phyloP scores from a whole-genome alignment of 2,329 filamentous ascomycete genomes.

The Sphaerulina populicola region DNA sequence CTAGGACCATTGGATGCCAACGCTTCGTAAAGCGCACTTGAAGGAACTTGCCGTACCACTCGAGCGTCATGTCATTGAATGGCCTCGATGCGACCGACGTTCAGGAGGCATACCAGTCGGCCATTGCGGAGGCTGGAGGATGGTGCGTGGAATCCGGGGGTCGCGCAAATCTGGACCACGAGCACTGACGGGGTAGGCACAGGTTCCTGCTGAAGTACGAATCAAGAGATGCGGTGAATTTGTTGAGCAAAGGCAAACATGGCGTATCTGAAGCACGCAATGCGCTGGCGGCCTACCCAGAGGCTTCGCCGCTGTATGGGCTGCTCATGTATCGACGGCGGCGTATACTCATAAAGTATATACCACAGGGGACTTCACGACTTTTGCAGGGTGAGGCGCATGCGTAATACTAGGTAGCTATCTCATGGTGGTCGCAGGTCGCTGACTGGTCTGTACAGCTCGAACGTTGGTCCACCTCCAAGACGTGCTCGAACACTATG shows the following conservation, averaged over 20 bases:
- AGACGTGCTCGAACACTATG: constrained; percentile 58
- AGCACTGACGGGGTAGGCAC: constrained; percentile 15
- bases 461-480: constrained; percentile 67
- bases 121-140: constrained; percentile 76
- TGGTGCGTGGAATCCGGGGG: constrained; percentile 58
- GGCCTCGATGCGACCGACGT: constrained; percentile 76
- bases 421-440: background rate
- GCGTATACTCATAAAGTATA: constrained; percentile 85
- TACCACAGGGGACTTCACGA: constrained; percentile 83
- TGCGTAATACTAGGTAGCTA: background rate
- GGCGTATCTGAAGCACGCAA: constrained; percentile 78
- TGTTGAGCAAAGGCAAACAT: constrained; percentile 67
- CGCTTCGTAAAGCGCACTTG: constrained; percentile 2
- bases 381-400: constrained; percentile 71
- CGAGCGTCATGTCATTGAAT: constrained; percentile 75
- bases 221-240: constrained; percentile 75
- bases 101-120: constrained; percentile 74
- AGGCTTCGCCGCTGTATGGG: constrained; percentile 82
- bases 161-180: constrained; percentile 17
- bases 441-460: constrained; percentile 45
- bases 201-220: constrained; percentile 85
- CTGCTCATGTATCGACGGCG: constrained; percentile 82
- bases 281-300: constrained; percentile 67
- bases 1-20: constrained; percentile 3
- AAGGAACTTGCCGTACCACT: constrained; percentile 10